Percentiles rank a stretch among this genome's conserved stretches.
These are phyloP conservation scores for Arabidopsis suecica DNA, from an alignment of 345 rosid genomes.

Conservation along the genomic window DNA sequence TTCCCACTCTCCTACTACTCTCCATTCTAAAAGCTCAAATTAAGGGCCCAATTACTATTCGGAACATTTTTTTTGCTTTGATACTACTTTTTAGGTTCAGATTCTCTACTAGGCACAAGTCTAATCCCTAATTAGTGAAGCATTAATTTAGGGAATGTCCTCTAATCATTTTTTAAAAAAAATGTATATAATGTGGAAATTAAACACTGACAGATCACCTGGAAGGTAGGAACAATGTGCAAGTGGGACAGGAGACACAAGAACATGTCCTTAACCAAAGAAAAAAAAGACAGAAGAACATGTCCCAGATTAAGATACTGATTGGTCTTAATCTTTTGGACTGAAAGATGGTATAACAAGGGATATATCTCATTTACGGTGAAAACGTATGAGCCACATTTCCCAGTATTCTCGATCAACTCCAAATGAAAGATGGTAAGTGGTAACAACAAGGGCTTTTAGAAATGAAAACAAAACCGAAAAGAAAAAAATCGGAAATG, in stretches of 20 bases:
- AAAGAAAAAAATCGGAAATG: constrained; percentile 27
- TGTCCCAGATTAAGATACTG: not conserved
- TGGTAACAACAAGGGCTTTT: constrained; percentile 27
- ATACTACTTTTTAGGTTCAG: not conserved
- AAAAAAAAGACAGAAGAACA: not conserved
- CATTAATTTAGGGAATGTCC: not conserved
- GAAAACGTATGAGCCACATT: constrained; percentile 18
- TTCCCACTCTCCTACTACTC: not conserved
- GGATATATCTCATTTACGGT: constrained; percentile 19
- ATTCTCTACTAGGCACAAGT: no score
- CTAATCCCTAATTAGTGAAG: not conserved
- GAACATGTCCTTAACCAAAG: no score
- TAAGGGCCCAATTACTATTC: constrained; percentile 11
- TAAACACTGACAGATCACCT: not conserved
- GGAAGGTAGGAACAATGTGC: not conserved
- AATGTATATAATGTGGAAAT: not conserved
- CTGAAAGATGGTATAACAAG: constrained; percentile 19
- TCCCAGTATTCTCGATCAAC: constrained; percentile 21
- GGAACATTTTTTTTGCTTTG: not conserved
- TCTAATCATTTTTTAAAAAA: not conserved
- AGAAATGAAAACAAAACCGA: constrained; percentile 15
- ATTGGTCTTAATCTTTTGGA: not conserved
- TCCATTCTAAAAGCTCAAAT: constrained; percentile 15
- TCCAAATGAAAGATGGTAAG: constrained; percentile 18
- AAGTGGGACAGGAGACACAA: not conserved